Evolutionary conservation across 2,329 filamentous ascomycete genomes (phyloP).

Genomic region (Penicillium fuscoglaucum): DNA sequence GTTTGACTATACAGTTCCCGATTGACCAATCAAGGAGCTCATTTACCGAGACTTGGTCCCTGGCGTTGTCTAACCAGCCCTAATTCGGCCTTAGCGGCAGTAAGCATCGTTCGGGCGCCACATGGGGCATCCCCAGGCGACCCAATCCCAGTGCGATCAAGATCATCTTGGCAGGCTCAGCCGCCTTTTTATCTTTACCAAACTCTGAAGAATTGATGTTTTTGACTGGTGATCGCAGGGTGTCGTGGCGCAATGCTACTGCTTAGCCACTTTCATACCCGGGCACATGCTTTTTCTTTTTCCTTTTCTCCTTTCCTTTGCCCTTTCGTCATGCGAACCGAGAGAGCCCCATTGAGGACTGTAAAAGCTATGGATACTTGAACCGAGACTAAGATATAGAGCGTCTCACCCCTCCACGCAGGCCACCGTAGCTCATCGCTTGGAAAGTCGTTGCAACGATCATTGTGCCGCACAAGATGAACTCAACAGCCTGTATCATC

Average conservation of each 20-base stretch:
- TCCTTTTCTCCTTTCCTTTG: background rate
- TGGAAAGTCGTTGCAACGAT: background rate
- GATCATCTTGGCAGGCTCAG: background rate
- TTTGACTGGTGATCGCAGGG: background rate
- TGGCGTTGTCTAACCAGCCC: background rate
- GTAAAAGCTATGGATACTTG: background rate
- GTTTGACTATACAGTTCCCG: constrained; percentile 4
- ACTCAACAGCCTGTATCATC: constrained; percentile 17
- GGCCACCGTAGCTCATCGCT: background rate
- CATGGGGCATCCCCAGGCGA: constrained; percentile 5
- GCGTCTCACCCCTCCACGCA: background rate
- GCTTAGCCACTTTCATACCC: constrained; percentile 5
- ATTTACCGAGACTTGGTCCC: constrained; percentile 12
- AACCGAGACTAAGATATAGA: constrained; percentile 1
- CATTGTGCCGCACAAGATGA: constrained; percentile 9
- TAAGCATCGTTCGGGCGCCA: constrained; percentile 12
- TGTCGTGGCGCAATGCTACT: constrained; percentile 4
- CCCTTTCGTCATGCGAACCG: background rate
- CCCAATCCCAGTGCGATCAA: constrained; percentile 12
- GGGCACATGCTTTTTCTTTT: background rate
- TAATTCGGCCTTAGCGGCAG: constrained; percentile 7
- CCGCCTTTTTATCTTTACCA: background rate
- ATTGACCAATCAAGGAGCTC: constrained; percentile 4
- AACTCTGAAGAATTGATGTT: background rate
- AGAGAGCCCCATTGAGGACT: background rate